Base-by-base conservation (phyloP, 352 stramenopile genomes). In the Pythium apleroticum region DNA sequence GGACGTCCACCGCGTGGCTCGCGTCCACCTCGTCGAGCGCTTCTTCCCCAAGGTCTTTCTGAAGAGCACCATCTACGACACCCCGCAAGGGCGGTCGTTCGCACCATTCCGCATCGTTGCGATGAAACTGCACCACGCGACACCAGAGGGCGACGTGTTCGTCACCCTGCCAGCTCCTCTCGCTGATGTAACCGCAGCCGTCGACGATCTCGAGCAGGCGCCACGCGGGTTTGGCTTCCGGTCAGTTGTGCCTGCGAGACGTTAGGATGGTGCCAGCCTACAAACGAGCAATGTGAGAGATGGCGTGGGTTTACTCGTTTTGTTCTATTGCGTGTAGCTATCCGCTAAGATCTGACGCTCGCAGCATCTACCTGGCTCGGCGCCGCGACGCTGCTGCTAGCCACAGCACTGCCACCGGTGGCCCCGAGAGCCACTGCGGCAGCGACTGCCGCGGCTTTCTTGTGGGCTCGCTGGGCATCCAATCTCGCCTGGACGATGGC, bases 401-500 rank as follows among this genome's bases (percentile, higher is more conserved):
- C 30, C 15, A 14, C 24, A 37, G 50, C 12, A 14, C 30, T 27
- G 28, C 33, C 22, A 7, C 22, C 31, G 20, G 28, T 41, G 8
- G 15, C 20, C 9, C 20, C 52, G 2, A 39, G 20, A 30, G 63
- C 50, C 9, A 35, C 57, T 41, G 54, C 66, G 2, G 66, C 72
- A 31, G 69, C 73, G 0, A 55, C 43, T 9, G 68, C 71, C 20
- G 67, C 58, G 33, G 80, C 76, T 37, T 91, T 91, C 70, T 90
- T 91, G 54, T 91, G 80, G 0, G 86, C 78, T 28, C 83, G 69
- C 61, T 95, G 83, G 0, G 74, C 76, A 54, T 95, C 86, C 27
- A 91, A 75, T 9, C 86, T 74, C 1, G 76, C 74, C 30, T 93
- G 84, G 2, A 93, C 83, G 48, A 94, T 93, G 2, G 80, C 82